These are phyloP conservation scores for Solanum hybrid DNA, from an alignment of 305 asterid genomes.

Conservation along the genomic window DNA sequence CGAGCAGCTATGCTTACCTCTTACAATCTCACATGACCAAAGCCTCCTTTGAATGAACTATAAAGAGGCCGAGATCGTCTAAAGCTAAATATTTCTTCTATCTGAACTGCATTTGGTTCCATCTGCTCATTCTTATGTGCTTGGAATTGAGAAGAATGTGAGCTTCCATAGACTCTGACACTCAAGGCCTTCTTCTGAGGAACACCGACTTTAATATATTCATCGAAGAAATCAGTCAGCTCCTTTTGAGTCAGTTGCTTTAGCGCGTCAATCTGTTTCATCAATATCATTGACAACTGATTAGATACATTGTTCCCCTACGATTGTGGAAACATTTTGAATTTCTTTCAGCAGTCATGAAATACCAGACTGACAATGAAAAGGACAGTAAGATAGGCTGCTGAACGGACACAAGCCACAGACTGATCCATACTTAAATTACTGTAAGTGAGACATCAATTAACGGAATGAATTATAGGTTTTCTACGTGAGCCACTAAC, in stretches of 20 bases:
- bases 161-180: conserved; percentile 9
- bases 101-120: background rate
- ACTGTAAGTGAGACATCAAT: background rate
- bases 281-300: background rate
- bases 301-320: background rate
- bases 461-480: background rate
- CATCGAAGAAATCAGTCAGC: conserved; percentile 8
- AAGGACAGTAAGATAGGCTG: background rate
- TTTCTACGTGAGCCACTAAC: background rate
- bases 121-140: conserved; percentile 5
- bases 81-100: conserved; percentile 8
- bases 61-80: conserved; percentile 9
- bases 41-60: conserved; percentile 13
- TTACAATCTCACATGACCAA: conserved; percentile 10
- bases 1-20: background rate
- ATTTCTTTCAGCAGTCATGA: background rate
- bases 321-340: background rate
- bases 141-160: conserved; percentile 3
- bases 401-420: background rate
- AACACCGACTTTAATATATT: conserved; percentile 2
- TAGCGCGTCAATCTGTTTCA: conserved; percentile 8
- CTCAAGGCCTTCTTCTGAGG: conserved; percentile 9
- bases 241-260: conserved; percentile 4
- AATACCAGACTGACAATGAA: background rate
- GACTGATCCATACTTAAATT: background rate